Evolutionary conservation across 208 protist genomes (phyloP).

Genomic region (Sergeia podlipaevii): DNA sequence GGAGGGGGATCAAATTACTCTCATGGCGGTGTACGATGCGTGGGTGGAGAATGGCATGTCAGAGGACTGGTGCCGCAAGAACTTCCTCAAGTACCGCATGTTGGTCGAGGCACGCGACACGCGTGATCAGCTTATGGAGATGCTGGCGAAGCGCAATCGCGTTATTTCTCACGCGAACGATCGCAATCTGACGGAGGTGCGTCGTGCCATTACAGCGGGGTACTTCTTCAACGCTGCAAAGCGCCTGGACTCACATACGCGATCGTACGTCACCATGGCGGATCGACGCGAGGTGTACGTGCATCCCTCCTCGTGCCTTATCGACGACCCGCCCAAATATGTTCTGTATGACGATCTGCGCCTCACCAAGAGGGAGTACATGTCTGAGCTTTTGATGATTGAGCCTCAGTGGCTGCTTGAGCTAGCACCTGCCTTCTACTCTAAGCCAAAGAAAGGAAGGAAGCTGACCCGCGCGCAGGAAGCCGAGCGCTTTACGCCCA

Average conservation of each 20-base stretch:
- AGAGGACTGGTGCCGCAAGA: constrained; percentile 96
- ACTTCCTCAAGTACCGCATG: constrained; percentile 97
- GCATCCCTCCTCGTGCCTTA: constrained; percentile 81
- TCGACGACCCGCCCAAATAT: constrained; percentile 91
- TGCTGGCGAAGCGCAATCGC: constrained; percentile 95
- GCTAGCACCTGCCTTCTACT: constrained; percentile 94
- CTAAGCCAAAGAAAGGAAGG: constrained; percentile 45
- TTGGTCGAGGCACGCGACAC: constrained; percentile 96
- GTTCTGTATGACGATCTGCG: constrained; percentile 98
- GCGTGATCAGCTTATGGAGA: constrained; percentile 94
- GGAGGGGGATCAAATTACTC: constrained; percentile 97
- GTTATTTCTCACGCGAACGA: constrained; percentile 93
- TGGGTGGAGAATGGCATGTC: constrained; percentile 88
- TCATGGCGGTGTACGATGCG: constrained; percentile 95
- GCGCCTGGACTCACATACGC: constrained; percentile 75
- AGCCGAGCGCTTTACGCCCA: constrained; percentile 79
- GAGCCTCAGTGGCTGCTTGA: constrained; percentile 94
- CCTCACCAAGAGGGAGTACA: constrained; percentile 97
- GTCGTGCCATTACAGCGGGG: constrained; percentile 95
- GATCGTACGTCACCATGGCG: constrained; percentile 79
- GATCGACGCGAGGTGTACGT: constrained; percentile 88
- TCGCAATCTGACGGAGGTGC: constrained; percentile 85
- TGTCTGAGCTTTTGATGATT: constrained; percentile 92
- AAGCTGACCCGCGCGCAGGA: constrained; percentile 76
- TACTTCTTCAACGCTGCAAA: constrained; percentile 98